Evolutionary conservation across 768 basidiomycete genomes (phyloP).

Genomic region (Rhizopogon roseolus): DNA sequence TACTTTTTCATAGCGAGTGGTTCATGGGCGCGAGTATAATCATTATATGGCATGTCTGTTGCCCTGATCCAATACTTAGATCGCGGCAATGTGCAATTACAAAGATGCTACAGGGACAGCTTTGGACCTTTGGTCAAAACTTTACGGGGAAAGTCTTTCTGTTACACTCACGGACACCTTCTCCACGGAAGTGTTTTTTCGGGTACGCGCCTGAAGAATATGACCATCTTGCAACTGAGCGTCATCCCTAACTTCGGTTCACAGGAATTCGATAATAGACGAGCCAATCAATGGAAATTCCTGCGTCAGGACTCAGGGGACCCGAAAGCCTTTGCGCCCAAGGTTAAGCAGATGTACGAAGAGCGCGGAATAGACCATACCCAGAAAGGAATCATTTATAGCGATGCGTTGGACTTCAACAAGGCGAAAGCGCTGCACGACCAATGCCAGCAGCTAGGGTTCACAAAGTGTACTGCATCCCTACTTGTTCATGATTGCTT

Average conservation of each 20-base stretch:
- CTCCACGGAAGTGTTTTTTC: conserved; percentile 81
- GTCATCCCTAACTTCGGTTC: not conserved
- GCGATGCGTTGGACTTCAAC: conserved; percentile 73
- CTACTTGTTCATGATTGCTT: not conserved
- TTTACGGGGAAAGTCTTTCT: conserved; percentile 49
- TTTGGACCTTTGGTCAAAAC: conserved; percentile 82
- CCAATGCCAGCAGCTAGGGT: conserved; percentile 70
- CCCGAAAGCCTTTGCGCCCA: conserved; percentile 73
- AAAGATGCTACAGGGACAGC: conserved; percentile 67
- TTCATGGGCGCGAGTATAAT: conserved; percentile 70
- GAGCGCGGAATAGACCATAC: conserved; percentile 61
- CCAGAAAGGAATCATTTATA: conserved; percentile 75
- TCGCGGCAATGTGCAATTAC: conserved; percentile 84
- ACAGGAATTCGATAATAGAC: conserved; percentile 54
- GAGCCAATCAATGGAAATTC: conserved; percentile 70
- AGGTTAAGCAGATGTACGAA: conserved; percentile 69
- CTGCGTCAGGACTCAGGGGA: conserved; percentile 95
- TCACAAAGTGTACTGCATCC: conserved; percentile 40
- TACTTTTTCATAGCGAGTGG: conserved; percentile 60
- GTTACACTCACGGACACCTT: conserved; percentile 95
- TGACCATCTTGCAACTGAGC: not conserved
- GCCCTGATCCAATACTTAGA: conserved; percentile 32
- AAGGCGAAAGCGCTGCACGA: conserved; percentile 65
- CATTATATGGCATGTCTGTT: not conserved
- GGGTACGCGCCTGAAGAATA: conserved; percentile 35